Percentiles rank a stretch among this genome's conserved stretches.
Evolutionary conservation across 257 asterid species (phyloP).

Genomic region (Cruciata laevipes): DNA sequence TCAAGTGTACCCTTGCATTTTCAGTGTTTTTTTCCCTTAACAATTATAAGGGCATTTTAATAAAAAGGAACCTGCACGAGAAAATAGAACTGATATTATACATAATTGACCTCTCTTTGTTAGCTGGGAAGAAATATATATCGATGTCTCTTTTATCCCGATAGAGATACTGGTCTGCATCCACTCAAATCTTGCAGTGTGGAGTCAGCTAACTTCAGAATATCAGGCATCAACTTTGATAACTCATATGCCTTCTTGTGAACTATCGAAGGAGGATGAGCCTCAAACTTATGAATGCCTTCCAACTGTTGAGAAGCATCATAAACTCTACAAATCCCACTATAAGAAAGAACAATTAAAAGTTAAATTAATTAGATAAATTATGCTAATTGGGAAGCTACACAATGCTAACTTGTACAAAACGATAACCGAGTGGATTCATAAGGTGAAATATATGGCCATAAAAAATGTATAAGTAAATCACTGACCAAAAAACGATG

Average conservation of each 20-base stretch:
- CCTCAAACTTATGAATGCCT: constrained; percentile 25
- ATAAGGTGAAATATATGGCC: no score
- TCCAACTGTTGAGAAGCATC: constrained; percentile 13
- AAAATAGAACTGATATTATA: no score
- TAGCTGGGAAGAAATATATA: constrained; percentile 53
- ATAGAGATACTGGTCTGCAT: constrained; percentile 26
- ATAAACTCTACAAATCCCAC: constrained; percentile 51
- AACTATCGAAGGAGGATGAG: constrained; percentile 12
- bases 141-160: constrained; percentile 49
- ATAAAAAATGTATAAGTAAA: no score
- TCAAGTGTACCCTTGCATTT: no score
- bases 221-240: constrained; percentile 47
- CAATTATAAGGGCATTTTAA: no score
- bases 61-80: no score
- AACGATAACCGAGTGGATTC: neutral
- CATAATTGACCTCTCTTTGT: constrained; percentile 39
- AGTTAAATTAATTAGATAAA: neutral
- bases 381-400: no score
- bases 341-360: constrained; percentile 14
- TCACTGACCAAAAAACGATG: no score
- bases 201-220: constrained; percentile 48
- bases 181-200: constrained; percentile 26
- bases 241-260: constrained; percentile 38
- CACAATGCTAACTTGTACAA: no score
- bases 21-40: no score